Conservation (phyloP, 2,329 filamentous ascomycete species). For the Mollisia scopiformis region DNA sequence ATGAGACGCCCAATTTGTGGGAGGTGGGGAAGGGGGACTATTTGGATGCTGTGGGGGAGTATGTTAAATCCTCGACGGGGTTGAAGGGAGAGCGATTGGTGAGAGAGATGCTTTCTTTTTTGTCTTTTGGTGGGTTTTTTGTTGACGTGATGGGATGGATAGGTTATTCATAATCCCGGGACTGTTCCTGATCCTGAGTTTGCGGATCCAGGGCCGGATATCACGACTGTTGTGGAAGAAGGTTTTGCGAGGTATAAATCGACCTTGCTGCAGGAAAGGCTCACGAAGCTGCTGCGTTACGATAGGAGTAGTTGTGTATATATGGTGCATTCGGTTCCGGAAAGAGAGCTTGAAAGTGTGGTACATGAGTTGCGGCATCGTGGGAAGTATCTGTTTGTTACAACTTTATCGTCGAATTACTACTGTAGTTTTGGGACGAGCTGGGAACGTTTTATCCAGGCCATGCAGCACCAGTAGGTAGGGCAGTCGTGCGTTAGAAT, state of each 20-base stretch:
- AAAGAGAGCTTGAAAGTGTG: background rate
- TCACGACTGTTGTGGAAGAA: constrained; percentile 17
- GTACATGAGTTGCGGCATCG: background rate
- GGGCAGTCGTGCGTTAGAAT: background rate
- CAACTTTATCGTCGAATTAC: background rate
- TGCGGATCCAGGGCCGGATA: constrained; percentile 13
- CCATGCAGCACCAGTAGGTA: background rate
- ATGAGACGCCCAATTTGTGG: constrained; percentile 22
- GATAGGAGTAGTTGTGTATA: background rate
- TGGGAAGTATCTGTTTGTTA: constrained; percentile 2
- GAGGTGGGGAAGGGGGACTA: constrained; percentile 3
- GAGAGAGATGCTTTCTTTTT: too few relatives aligned
- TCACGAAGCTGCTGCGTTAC: constrained; percentile 1
- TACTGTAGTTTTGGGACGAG: constrained; percentile 1
- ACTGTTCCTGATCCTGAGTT: constrained; percentile 18
- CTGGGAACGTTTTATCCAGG: background rate
- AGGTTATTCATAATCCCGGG: constrained; percentile 24
- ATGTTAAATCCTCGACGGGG: constrained; percentile 11
- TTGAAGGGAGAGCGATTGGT: constrained; percentile 14
- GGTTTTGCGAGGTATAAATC: constrained; percentile 5
- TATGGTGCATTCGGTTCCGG: background rate
- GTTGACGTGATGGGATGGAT: too few relatives aligned
- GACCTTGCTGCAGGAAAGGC: constrained; percentile 3
- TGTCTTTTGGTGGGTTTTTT: too few relatives aligned
- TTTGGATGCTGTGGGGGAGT: constrained; percentile 7